Evolutionary conservation across 768 basidiomycete species (phyloP), one percentile per base, ranked within the genome.

Genomic region (Glaciozyma antarctica): DNA sequence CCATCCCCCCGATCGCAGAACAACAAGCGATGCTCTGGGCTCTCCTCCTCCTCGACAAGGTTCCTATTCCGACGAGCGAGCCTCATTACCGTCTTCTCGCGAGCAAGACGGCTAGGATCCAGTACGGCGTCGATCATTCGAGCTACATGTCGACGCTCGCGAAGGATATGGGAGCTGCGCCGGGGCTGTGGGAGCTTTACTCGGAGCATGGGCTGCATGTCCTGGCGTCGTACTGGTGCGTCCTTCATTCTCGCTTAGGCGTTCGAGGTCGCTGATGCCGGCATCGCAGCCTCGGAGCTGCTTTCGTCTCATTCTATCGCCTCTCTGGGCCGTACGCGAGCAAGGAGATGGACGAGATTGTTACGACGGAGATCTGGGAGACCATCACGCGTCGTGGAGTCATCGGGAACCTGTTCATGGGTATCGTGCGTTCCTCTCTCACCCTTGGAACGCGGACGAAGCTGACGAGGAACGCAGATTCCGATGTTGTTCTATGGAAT

Each of bases 21-120:
- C 81, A 82, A 79, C 84, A 85, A 67, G 72, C 79, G 1, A 81
- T 83, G 75, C 81, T 83, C 69, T 84, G 82, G 82, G 81, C 82
- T 58, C 79, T 81, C 8, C 70, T 83, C 8, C 74, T 83, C 44
- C 79, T 80, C 66, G 77, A 77, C 5, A 73, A 77, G 55, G 76
- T 83, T 38, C 75, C 76, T 24, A 69, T 76, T 15, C 83, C 83
- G 1, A 76, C 80, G 3, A 72, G 79, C 9, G 76, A 77, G 17
- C 78, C 82, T 32, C 78, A 81, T 64, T 84, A 85, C 73, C 82
- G 83, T 69, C 77, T 85, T 16, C 77, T 85, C 13, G 78, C 81
- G 9, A 78, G 79, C 28, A 78, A 81, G 22, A 78, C 77, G 21
- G 79, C 81, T 1, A 75, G 84, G 13, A 84, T 85, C 52, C 63